Conservation (phyloP, 179 eudicot genomes). For the Spergularia azorica region DNA sequence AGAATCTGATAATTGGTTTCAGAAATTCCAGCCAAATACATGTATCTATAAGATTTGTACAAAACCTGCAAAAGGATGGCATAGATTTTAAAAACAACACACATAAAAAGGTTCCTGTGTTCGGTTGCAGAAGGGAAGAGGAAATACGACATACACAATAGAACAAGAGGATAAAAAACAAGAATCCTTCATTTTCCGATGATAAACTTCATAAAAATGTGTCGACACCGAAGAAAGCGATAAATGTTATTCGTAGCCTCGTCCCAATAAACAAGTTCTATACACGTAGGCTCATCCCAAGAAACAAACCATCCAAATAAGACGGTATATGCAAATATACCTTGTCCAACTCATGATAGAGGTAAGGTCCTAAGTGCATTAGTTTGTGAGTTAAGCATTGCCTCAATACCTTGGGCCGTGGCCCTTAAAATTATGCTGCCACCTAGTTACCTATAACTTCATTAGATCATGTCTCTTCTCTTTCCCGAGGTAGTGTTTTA, state of each 20-base stretch:
- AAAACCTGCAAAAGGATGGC: slow-evolving; percentile 33
- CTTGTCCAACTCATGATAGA: background rate
- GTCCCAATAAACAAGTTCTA: background rate
- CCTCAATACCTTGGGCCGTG: background rate
- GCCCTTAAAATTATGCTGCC: background rate
- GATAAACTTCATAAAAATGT: background rate
- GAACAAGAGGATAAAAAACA: background rate
- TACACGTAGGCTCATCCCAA: background rate
- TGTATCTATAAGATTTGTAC: slow-evolving; percentile 22
- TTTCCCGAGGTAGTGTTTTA: background rate
- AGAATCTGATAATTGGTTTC: slow-evolving; percentile 24
- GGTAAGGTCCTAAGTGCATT: background rate
- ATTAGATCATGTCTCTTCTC: background rate
- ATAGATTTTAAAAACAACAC: background rate
- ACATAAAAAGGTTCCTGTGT: background rate
- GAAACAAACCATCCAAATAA: background rate
- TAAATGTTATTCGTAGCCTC: background rate
- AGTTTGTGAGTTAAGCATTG: background rate
- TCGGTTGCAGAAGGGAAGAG: too few species aligned
- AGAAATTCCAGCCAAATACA: slow-evolving; percentile 30
- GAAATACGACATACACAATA: background rate
- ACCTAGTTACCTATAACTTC: background rate
- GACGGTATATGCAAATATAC: background rate
- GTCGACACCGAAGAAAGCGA: background rate
- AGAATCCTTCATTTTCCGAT: too few species aligned